Conservation (phyloP, 2,329 filamentous ascomycete genomes). For the Alternaria dauci region DNA sequence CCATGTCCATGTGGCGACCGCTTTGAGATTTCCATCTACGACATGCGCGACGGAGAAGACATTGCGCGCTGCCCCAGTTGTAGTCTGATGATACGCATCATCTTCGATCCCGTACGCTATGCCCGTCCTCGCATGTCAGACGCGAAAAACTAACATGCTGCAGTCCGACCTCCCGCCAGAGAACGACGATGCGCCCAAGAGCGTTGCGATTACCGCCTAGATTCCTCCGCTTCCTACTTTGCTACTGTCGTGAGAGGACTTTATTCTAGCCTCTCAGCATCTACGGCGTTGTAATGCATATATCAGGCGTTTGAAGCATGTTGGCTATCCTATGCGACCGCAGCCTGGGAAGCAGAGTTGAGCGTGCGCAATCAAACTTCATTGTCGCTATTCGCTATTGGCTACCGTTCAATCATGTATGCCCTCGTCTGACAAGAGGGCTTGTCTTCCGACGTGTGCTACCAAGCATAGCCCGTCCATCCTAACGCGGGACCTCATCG, state of each 20-base stretch:
- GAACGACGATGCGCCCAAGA: conserved; percentile 33
- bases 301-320: conserved; percentile 21
- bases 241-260: background rate
- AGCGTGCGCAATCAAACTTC: conserved; percentile 1
- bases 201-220: conserved; percentile 39
- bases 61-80: conserved; percentile 98
- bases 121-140: background rate
- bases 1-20: conserved; percentile 97
- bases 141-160: conserved; percentile 7
- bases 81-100: conserved; percentile 94
- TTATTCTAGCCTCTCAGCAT: conserved; percentile 1
- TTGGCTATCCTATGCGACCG: conserved; percentile 8
- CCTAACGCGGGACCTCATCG: conserved; percentile 42
- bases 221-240: background rate
- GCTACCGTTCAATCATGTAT: conserved; percentile 5
- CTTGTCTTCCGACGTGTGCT: background rate
- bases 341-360: background rate
- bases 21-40: conserved; percentile 87
- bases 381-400: conserved; percentile 6
- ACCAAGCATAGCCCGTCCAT: conserved; percentile 3
- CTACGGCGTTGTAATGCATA: conserved; percentile 23
- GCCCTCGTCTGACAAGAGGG: background rate
- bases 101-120: conserved; percentile 79
- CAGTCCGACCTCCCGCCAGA: conserved; percentile 46
- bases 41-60: conserved; percentile 87